Base-by-base conservation (phyloP, 106 monocot species). In the Acorus gramineus region DNA sequence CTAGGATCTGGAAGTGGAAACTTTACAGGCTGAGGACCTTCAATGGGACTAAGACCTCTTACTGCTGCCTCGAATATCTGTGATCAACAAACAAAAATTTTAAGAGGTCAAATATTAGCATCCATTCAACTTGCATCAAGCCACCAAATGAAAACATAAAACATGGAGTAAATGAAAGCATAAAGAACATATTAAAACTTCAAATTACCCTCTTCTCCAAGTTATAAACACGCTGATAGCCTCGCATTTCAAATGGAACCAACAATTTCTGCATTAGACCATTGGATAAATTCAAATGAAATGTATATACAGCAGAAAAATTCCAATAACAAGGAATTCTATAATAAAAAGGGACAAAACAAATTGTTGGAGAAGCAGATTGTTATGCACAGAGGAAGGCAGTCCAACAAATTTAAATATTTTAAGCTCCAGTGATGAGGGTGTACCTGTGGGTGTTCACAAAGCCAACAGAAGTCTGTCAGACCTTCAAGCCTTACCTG, bases 181-280 rank as follows among this genome's bases (percentile, higher is more conserved):
- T 2, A 52, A 11, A 56, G 11, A 62, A 50, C 49, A 55, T 11
- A 42, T 8, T 28, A 7, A 57, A 13, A 28, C 28, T 28, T 28
- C 28, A 28, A 28, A 28, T 28, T 77, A 87, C 91, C 86, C 66
- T 81, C 49, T 74, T 86, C 70, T 86, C 89, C 56, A 94, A 62
- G 60, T 94, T 89, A 69, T 94, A 94, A 56, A 94, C 86, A 45
- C 86, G 68, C 60, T 89, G 89, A 71, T 81, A 79, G 42, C 93
- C 89, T 54, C 93, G 69, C 93, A 94, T 94, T 64, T 89, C 89
- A 74, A 94, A 94, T 6, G 93, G 93, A 60, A 89, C 73, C 4
- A 82, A 5, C 14, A 94, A 12, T 67, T 72, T 94, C 93, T 94
- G 86, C 63, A 85, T 8, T 13, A 56, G 66, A 57, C 11, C 1